These are phyloP conservation scores for Sphagnum tenellum DNA, from an alignment of 225 moss, liverwort and hornwort genomes.

Conservation along the genomic window DNA sequence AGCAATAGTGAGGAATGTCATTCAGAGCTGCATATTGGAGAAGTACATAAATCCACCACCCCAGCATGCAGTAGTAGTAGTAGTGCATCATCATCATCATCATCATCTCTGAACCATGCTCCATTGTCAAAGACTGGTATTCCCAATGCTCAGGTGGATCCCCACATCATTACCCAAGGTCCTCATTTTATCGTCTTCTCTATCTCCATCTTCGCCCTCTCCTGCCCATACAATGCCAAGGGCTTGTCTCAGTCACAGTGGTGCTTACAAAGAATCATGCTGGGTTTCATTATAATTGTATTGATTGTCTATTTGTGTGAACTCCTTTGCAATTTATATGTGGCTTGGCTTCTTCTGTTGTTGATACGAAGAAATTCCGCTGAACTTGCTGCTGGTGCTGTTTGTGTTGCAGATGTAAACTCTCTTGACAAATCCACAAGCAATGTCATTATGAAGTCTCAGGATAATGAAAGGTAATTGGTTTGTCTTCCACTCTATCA, in stretches of 20 bases:
- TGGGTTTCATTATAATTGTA: neutral
- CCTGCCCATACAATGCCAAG: conserved; percentile 7
- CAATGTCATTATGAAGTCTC: conserved; percentile 64
- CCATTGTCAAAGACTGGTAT: too few relatives aligned
- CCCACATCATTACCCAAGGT: too few relatives aligned
- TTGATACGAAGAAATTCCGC: too few relatives aligned
- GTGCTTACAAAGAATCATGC: neutral
- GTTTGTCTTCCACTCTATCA: neutral
- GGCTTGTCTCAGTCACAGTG: neutral
- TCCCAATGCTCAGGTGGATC: too few relatives aligned
- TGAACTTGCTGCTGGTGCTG: conserved; percentile 12
- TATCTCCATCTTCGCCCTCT: neutral
- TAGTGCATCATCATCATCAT: too few relatives aligned
- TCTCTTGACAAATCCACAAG: conserved; percentile 40
- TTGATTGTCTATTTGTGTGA: conserved; percentile 3
- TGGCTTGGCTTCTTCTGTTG: too few relatives aligned
- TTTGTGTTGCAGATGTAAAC: conserved; percentile 47
- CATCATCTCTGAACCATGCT: too few relatives aligned
- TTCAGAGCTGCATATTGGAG: too few relatives aligned
- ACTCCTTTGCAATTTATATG: conserved; percentile 18
- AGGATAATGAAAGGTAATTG: conserved; percentile 56
- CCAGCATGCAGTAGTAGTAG: too few relatives aligned
- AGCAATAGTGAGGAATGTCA: too few relatives aligned
- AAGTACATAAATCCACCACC: too few relatives aligned
- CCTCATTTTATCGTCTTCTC: too few relatives aligned